These are phyloP conservation scores for Magnaporthiopsis poae DNA, from an alignment of 2,329 filamentous ascomycete genomes.

Conservation along the genomic window DNA sequence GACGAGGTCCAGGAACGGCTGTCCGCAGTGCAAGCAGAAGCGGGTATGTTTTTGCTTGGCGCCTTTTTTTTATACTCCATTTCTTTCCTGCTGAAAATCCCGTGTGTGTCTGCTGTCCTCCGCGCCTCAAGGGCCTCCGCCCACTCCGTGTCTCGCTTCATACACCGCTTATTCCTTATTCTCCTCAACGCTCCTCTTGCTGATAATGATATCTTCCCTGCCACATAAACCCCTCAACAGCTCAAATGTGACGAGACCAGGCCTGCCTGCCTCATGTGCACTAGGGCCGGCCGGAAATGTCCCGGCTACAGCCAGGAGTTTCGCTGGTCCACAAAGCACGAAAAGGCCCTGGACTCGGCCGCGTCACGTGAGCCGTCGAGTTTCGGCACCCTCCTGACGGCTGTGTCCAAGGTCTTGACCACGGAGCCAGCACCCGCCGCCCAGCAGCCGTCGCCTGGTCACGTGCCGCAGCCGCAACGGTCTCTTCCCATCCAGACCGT, in stretches of 20 bases:
- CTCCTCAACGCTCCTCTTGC: not conserved
- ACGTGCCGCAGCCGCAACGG: not conserved
- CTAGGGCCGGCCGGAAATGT: constrained; percentile 20
- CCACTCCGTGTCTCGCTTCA: not conserved
- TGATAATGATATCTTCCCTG: not conserved
- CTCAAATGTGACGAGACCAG: constrained; percentile 24
- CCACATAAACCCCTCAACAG: constrained; percentile 8
- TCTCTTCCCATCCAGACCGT: not conserved
- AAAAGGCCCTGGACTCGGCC: constrained; percentile 16
- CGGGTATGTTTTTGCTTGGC: constrained; percentile 3
- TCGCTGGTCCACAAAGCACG: constrained; percentile 33
- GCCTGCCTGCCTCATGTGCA: constrained; percentile 21
- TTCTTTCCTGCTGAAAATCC: not conserved
- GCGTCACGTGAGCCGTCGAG: constrained; percentile 9
- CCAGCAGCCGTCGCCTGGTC: not conserved
- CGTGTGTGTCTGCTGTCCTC: not conserved
- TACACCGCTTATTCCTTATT: not conserved
- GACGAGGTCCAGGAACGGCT: constrained; percentile 6
- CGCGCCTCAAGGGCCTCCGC: not conserved
- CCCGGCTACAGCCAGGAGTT: constrained; percentile 24
- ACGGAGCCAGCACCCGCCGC: not conserved
- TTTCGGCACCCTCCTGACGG: constrained; percentile 6
- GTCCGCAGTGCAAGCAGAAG: constrained; percentile 1
- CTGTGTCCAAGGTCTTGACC: too few relatives aligned
- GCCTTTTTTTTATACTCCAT: too few relatives aligned